phyloP scores from a whole-genome alignment of 441 rosid species.

The Jatropha podagrica region DNA sequence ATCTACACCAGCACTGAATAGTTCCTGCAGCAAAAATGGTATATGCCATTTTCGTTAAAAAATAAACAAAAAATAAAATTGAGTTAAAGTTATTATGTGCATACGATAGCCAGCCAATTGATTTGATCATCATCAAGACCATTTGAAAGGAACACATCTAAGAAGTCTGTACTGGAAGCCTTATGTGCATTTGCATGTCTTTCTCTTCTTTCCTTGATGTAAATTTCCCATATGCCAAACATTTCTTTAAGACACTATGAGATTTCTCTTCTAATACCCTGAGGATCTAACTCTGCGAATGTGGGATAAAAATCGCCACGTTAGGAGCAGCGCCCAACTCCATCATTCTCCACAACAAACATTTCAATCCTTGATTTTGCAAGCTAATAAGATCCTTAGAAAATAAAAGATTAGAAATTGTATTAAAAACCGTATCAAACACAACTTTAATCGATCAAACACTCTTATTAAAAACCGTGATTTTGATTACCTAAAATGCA shows the following conservation, averaged over 20 bases:
- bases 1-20: slow-evolving; percentile 2
- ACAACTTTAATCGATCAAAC: too few species aligned
- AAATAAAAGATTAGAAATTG: slow-evolving; percentile 12
- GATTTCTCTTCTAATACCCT: slow-evolving; percentile 20
- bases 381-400: slow-evolving; percentile 17
- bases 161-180: slow-evolving; percentile 10
- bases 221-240: slow-evolving; percentile 20
- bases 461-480: too few species aligned
- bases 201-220: slow-evolving; percentile 27
- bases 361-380: slow-evolving; percentile 15
- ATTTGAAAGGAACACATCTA: slow-evolving; percentile 25
- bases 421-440: slow-evolving; percentile 16
- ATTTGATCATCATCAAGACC: slow-evolving; percentile 24
- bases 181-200: not conserved
- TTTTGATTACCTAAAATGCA: too few species aligned
- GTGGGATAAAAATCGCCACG: slow-evolving; percentile 28
- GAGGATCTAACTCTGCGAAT: slow-evolving; percentile 27
- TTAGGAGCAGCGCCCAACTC: slow-evolving; percentile 27
- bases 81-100: not conserved
- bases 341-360: slow-evolving; percentile 24
- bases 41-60: too few species aligned
- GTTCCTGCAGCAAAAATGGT: not conserved
- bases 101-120: slow-evolving; percentile 20
- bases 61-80: too few species aligned
- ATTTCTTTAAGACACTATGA: not conserved